Percentiles rank a stretch among this genome's conserved stretches.
Evolutionary conservation across 345 rosid genomes (phyloP).

Genomic region (Acer negundo): DNA sequence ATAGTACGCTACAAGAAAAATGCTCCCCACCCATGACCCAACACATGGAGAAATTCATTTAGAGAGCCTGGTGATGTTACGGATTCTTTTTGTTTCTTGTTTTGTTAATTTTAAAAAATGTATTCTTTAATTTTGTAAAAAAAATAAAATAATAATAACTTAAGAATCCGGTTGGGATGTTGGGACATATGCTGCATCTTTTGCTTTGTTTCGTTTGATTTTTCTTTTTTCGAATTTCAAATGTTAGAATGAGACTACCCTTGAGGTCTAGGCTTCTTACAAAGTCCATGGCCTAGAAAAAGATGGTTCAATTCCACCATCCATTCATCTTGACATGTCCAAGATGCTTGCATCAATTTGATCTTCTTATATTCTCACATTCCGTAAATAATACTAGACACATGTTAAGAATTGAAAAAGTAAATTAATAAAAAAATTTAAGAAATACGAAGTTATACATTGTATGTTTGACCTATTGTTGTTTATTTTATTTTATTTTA

Average conservation of each 20-base stretch:
- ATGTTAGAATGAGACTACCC: background rate
- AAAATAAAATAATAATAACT: too few species aligned
- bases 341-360: constrained; percentile 8
- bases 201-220: background rate
- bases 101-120: background rate
- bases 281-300: background rate
- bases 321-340: constrained; percentile 6
- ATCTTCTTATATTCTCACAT: too few species aligned
- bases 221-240: background rate
- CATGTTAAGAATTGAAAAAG: too few species aligned
- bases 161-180: background rate
- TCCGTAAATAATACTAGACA: too few species aligned
- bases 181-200: background rate
- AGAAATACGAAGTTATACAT: too few species aligned
- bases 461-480: too few species aligned
- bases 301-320: constrained; percentile 9
- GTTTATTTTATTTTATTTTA: too few species aligned
- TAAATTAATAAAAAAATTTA: too few species aligned
- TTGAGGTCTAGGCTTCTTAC: background rate
- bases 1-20: too few species aligned
- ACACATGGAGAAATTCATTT: too few species aligned
- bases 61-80: too few species aligned
- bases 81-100: background rate
- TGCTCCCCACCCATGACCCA: background rate
- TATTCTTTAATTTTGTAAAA: too few species aligned